These are phyloP conservation scores for Sphagnum contortum DNA, from an alignment of 225 moss, liverwort and hornwort species.

Conservation along the genomic window DNA sequence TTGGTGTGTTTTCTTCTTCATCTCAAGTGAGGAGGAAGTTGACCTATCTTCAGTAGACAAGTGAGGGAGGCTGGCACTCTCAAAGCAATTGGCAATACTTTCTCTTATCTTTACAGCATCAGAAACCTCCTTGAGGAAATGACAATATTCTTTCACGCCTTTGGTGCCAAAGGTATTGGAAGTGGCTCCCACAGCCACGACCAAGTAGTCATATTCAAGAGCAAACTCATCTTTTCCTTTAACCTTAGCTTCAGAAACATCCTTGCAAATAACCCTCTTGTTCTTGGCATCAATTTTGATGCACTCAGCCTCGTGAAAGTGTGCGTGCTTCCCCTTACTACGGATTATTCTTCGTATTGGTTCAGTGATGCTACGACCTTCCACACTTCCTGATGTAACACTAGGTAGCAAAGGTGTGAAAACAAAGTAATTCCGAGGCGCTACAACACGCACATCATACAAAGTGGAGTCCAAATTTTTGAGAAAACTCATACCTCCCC, in stretches of 20 bases:
- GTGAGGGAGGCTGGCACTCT: slow-evolving; percentile 81
- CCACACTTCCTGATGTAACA: slow-evolving; percentile 90
- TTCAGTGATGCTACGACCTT: slow-evolving; percentile 80
- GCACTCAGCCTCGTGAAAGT: slow-evolving; percentile 70
- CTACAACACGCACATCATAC: slow-evolving; percentile 63
- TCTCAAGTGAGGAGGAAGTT: too few species aligned
- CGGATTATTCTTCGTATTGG: slow-evolving; percentile 70
- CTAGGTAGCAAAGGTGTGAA: slow-evolving; percentile 92
- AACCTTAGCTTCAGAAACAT: slow-evolving; percentile 24
- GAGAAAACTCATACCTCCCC: slow-evolving; percentile 84
- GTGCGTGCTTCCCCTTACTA: slow-evolving; percentile 54
- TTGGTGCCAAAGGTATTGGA: slow-evolving; percentile 84
- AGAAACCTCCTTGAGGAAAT: slow-evolving; percentile 78
- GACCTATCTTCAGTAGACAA: slow-evolving; percentile 53
- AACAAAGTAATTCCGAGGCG: slow-evolving; percentile 89
- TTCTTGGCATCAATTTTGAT: slow-evolving; percentile 54
- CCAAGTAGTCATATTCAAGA: slow-evolving; percentile 67
- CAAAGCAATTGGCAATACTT: slow-evolving; percentile 84
- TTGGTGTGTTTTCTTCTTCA: too few species aligned
- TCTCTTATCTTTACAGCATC: slow-evolving; percentile 82
- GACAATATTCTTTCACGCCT: slow-evolving; percentile 75
- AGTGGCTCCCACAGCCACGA: slow-evolving; percentile 71
- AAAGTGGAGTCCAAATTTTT: slow-evolving; percentile 57
- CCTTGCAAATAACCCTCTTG: slow-evolving; percentile 50
- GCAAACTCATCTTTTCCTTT: slow-evolving; percentile 53